Percentiles rank a stretch among this genome's conserved stretches.
phyloP scores from a whole-genome alignment of 2,329 filamentous ascomycete species.

The Aureobasidium sp. region DNA sequence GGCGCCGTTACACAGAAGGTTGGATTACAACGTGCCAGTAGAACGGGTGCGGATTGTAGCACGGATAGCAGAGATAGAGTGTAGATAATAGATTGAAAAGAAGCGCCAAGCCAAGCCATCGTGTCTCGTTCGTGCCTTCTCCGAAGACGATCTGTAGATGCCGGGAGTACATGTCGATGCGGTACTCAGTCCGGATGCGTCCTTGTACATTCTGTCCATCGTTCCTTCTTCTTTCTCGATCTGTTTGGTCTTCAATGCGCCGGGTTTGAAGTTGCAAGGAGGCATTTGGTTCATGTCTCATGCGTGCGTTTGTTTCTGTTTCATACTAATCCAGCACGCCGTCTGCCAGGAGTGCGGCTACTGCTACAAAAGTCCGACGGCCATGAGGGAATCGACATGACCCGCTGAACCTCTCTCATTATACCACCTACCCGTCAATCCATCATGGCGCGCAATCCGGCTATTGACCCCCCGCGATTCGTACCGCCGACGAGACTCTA shows the following conservation, averaged over 20 bases:
- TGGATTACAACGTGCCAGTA: neutral
- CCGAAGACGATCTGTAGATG: constrained; percentile 1
- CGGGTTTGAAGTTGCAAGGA: neutral
- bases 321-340: neutral
- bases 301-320: neutral
- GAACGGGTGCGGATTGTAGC: neutral
- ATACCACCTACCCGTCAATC: neutral
- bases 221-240: neutral
- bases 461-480: constrained; percentile 21
- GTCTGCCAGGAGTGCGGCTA: neutral
- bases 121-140: neutral
- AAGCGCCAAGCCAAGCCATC: neutral
- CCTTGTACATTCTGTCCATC: neutral
- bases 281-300: neutral
- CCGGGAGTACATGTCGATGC: neutral
- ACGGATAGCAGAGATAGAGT: neutral
- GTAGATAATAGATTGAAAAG: neutral
- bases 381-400: neutral
- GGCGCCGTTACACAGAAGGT: neutral
- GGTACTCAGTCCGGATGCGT: neutral
- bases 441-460: constrained; percentile 21
- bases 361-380: neutral
- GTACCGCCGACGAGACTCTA: constrained; percentile 2
- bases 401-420: neutral
- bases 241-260: neutral